A percentile compares a stretch with the other conserved stretches of the same genome.
Conservation (phyloP, 495 filamentous ascomycete species). For the Aspergillus campestris region DNA sequence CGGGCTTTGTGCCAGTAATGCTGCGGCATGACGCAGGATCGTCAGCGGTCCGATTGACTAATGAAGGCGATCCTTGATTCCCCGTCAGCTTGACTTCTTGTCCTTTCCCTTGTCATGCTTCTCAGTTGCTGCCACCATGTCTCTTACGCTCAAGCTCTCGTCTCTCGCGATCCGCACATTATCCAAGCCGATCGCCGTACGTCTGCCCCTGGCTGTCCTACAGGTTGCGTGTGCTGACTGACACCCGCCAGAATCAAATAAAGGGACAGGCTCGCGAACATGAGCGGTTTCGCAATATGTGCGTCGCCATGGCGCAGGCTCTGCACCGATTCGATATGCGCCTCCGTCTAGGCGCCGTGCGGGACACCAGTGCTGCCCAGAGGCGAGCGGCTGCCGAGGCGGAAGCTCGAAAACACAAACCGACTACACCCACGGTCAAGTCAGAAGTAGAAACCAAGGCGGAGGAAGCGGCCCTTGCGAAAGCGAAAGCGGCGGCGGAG, state of each 20-base stretch:
- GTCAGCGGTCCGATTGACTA: no score
- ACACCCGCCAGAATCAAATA: slow-evolving; percentile 66
- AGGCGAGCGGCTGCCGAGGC: slow-evolving; percentile 41
- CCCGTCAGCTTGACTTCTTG: neutral
- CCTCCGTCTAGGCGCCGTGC: slow-evolving; percentile 72
- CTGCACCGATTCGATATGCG: slow-evolving; percentile 95
- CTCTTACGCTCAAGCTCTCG: slow-evolving; percentile 59
- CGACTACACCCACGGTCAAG: slow-evolving; percentile 69
- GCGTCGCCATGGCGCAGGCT: slow-evolving; percentile 67
- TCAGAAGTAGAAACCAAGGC: slow-evolving; percentile 63
- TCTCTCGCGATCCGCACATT: slow-evolving; percentile 60
- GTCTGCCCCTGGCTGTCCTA: slow-evolving; percentile 11
- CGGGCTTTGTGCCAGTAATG: neutral
- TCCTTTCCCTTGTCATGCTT: neutral
- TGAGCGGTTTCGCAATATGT: slow-evolving; percentile 71
- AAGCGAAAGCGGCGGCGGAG: slow-evolving; percentile 41
- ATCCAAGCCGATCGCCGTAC: slow-evolving; percentile 65
- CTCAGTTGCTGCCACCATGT: slow-evolving; percentile 21
- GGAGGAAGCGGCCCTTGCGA: slow-evolving; percentile 45
- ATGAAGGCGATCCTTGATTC: no score
- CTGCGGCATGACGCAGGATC: slow-evolving; percentile 1
- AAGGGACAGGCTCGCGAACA: slow-evolving; percentile 93
- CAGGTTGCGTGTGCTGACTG: slow-evolving; percentile 9
- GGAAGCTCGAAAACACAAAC: slow-evolving; percentile 49
- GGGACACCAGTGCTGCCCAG: slow-evolving; percentile 60